Conservation (phyloP, 163 green algal species). For the Chlamydomonas reinhardtii region DNA sequence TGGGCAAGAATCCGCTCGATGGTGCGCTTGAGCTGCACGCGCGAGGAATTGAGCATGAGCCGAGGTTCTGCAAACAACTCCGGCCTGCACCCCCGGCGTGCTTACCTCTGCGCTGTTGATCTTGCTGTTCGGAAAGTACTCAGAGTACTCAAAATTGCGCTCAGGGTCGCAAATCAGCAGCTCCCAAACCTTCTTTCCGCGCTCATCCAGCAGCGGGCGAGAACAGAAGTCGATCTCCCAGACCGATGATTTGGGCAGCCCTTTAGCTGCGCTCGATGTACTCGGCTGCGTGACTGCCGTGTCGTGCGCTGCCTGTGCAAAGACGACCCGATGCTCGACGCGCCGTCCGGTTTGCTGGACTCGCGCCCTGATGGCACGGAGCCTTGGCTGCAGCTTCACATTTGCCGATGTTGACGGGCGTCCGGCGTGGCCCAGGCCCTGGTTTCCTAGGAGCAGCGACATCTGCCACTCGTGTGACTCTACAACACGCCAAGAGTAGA, state of each 20-base stretch:
- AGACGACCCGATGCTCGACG: background rate
- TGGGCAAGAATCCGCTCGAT: slow-evolving; percentile 81
- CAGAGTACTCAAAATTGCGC: slow-evolving; percentile 88
- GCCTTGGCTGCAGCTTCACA: no score
- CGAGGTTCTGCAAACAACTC: background rate
- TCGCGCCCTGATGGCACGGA: no score
- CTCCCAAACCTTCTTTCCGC: slow-evolving; percentile 98
- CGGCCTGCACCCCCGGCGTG: background rate
- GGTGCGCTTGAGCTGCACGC: slow-evolving; percentile 80
- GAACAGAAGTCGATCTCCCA: slow-evolving; percentile 99
- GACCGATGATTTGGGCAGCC: slow-evolving; percentile 60
- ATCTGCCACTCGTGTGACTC: no score
- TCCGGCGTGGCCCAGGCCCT: no score
- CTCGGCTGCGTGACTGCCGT: slow-evolving; percentile 18
- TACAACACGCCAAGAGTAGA: no score
- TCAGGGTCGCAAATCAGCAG: slow-evolving; percentile 92
- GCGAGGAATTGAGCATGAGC: background rate
- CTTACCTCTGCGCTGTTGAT: slow-evolving; percentile 97
- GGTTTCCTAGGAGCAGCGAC: no score
- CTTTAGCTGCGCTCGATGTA: slow-evolving; percentile 17
- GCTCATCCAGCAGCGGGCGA: slow-evolving; percentile 94
- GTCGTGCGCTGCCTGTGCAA: slow-evolving; percentile 12
- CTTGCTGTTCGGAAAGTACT: slow-evolving; percentile 98
- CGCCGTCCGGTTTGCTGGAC: background rate
- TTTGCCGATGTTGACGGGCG: no score